These are phyloP conservation scores for Pseudogymnoascus sp. DNA, from an alignment of 2,329 filamentous ascomycete genomes.

Conservation along the genomic window DNA sequence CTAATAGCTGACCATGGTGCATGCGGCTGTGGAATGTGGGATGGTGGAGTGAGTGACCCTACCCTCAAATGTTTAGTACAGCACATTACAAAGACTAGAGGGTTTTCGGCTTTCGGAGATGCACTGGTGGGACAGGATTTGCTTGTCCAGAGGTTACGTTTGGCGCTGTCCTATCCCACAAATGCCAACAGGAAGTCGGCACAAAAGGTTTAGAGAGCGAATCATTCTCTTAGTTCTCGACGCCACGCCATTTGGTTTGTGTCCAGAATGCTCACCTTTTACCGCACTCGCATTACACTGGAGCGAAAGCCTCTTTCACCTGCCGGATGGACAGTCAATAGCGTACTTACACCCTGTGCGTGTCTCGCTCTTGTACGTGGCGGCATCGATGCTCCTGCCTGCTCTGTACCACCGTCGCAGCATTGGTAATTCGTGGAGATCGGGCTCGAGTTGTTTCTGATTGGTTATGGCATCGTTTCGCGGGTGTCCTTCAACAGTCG, in stretches of 20 bases:
- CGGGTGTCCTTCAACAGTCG: background rate
- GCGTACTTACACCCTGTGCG: background rate
- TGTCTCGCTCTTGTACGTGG: constrained; percentile 5
- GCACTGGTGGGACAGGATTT: background rate
- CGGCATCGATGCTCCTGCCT: background rate
- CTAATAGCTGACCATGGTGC: constrained; percentile 1
- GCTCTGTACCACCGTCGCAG: background rate
- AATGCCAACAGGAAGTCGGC: background rate
- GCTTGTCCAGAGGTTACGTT: background rate
- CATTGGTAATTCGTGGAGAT: background rate
- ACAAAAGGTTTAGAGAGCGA: background rate
- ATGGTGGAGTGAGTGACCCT: background rate
- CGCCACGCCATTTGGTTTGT: constrained; percentile 4
- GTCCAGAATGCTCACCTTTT: background rate
- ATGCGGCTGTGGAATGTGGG: constrained; percentile 9
- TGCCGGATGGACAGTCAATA: background rate
- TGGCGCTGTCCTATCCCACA: constrained; percentile 1
- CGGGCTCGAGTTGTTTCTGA: background rate
- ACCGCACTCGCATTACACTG: constrained; percentile 1
- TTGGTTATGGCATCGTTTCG: constrained; percentile 9
- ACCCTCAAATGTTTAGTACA: background rate
- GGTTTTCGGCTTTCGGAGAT: constrained; percentile 2
- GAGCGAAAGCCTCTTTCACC: background rate
- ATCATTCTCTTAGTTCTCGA: background rate
- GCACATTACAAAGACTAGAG: constrained; percentile 1